These are phyloP conservation scores for Hypoxylon lienhwacheense DNA, from an alignment of 495 filamentous ascomycete genomes.

Conservation along the genomic window DNA sequence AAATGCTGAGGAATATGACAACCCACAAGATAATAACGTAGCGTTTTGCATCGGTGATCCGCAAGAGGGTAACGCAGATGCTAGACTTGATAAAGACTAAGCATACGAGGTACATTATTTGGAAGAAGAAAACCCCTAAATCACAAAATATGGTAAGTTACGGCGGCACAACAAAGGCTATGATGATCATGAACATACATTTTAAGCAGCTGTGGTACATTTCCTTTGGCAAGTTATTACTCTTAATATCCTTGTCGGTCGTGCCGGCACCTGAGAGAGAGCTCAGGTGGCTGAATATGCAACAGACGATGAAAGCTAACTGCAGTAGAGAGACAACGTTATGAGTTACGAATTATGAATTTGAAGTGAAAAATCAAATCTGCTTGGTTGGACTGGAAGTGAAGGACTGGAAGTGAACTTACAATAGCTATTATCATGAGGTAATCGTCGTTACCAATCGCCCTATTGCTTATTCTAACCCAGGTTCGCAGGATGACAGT, in stretches of 20 bases:
- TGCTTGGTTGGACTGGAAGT: too few relatives aligned
- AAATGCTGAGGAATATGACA: conserved; percentile 8
- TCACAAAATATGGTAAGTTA: not conserved
- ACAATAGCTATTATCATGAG: conserved; percentile 15
- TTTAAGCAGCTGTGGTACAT: not conserved
- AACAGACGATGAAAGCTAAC: conserved; percentile 6
- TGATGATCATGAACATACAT: conserved; percentile 12
- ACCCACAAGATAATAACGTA: conserved; percentile 21
- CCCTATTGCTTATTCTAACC: conserved; percentile 11
- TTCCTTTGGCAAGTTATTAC: not conserved
- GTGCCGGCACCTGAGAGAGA: conserved; percentile 17
- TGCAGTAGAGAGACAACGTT: not conserved
- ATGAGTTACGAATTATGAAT: not conserved
- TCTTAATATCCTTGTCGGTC: conserved; percentile 6
- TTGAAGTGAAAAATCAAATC: not conserved
- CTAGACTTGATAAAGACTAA: conserved; percentile 22
- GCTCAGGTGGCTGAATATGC: not conserved
- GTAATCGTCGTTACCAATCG: conserved; percentile 20
- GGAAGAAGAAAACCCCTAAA: conserved; percentile 16
- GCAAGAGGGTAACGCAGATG: conserved; percentile 25
- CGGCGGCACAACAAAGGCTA: not conserved
- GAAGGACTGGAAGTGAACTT: not conserved
- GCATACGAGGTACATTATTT: conserved; percentile 5
- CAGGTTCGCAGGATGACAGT: conserved; percentile 8
- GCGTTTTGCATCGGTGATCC: conserved; percentile 17